Evolutionary conservation across 2,329 filamentous ascomycete species (phyloP), one percentile per base, ranked within the genome.

Genomic region (Sporothrix sp.): DNA sequence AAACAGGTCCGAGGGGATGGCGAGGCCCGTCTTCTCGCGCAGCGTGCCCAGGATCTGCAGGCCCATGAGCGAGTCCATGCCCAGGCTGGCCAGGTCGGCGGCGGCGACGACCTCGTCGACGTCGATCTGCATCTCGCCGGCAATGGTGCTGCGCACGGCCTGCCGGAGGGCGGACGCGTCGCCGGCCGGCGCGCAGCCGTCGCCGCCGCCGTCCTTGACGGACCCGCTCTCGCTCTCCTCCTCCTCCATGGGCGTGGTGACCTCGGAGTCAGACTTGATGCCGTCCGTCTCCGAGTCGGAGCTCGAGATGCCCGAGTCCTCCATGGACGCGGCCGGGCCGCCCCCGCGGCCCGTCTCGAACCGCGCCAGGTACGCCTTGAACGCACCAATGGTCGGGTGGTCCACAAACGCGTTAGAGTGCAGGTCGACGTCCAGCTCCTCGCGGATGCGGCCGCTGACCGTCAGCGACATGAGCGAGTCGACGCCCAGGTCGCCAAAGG

Each of bases 51-150:
- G 66, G 48, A 81, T 78, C 3, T 73, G 72, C 27, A 81, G 60
- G 35, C 72, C 74, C 69, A 80, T 76, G 20, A 79, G 67, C 2
- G 75, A 80, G 60, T 81, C 77, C 67, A 81, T 76, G 3, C 77
- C 77, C 11, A 79, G 65, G 2, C 74, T 72, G n/a, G 72, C 71
- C 50, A 80, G 66, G 56, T 78, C 73, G 1, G 73, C 71, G 1
- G 73, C 72, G 20, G 73, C 73, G 3, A 74, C 63, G 27, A 80
- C 70, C 58, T 86, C 82, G 27, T 81, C 77, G 10, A 83, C 69
- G 21, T 82, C 77, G n/a, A 86, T 78, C 52, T 81, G 81, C 75
- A 86, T 85, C 64, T 87, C 83, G 33, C 75, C 71, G n/a, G 82
- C 78, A 55, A 87, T 80, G 51, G 82, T 84, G 49, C 76, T 74